A percentile compares a stretch with the other conserved stretches of the same genome.
These are phyloP conservation scores for Suillus clintonianus DNA, from an alignment of 768 basidiomycete genomes.

Conservation along the genomic window DNA sequence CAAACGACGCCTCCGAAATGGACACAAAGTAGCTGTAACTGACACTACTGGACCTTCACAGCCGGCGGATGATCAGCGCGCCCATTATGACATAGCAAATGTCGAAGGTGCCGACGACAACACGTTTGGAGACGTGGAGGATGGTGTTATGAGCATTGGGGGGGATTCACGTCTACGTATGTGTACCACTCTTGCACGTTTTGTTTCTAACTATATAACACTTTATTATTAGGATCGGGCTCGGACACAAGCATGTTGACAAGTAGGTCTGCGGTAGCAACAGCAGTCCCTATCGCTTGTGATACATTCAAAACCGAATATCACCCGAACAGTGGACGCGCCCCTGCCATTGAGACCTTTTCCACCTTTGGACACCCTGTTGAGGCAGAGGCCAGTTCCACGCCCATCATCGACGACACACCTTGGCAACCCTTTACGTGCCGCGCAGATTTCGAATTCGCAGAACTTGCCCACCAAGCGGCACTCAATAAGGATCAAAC, in stretches of 20 bases:
- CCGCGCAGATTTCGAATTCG: conserved; percentile 11
- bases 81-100: neutral
- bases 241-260: neutral
- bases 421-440: conserved; percentile 10
- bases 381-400: neutral
- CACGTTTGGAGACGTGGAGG: neutral
- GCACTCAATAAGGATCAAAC: conserved; percentile 7
- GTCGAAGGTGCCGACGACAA: neutral
- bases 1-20: neutral
- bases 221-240: neutral
- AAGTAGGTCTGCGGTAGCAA: neutral
- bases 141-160: neutral
- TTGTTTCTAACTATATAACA: neutral
- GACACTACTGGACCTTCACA: neutral
- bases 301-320: conserved; percentile 9
- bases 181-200: neutral
- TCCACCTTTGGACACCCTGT: neutral
- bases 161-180: neutral
- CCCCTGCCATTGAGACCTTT: neutral
- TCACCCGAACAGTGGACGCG: conserved; percentile 1
- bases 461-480: conserved; percentile 6
- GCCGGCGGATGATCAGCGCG: neutral
- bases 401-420: neutral
- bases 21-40: neutral
- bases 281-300: neutral